These are phyloP conservation scores for Fusarium anthophilum DNA, from an alignment of 2,329 filamentous ascomycete species.

Conservation along the genomic window DNA sequence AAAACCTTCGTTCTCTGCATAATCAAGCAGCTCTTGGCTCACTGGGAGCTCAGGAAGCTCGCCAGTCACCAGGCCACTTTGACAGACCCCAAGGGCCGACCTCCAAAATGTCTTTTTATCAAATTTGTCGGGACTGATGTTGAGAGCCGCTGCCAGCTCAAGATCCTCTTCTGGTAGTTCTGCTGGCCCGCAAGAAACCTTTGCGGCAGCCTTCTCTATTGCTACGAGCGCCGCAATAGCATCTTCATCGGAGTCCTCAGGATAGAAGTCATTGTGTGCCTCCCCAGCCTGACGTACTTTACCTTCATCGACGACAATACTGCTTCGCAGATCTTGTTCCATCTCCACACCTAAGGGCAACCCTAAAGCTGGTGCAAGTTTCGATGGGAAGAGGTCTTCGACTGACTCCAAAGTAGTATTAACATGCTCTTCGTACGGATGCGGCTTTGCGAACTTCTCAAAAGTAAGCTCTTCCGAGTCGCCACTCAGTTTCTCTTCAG, in stretches of 20 bases:
- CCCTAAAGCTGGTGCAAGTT: slow-evolving; percentile 61
- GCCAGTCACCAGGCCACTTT: slow-evolving; percentile 54
- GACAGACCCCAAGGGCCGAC: slow-evolving; percentile 49
- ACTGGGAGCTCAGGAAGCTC: slow-evolving; percentile 51
- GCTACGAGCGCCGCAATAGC: slow-evolving; percentile 38
- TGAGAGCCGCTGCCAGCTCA: not conserved
- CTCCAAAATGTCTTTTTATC: slow-evolving; percentile 12
- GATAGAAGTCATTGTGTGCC: slow-evolving; percentile 58
- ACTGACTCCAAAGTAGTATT: slow-evolving; percentile 85
- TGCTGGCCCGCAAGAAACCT: not conserved
- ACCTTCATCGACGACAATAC: slow-evolving; percentile 72
- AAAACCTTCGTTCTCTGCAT: slow-evolving; percentile 51
- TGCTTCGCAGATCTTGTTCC: slow-evolving; percentile 50
- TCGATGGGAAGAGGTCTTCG: slow-evolving; percentile 83
- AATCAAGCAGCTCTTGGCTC: slow-evolving; percentile 50
- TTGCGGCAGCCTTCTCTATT: slow-evolving; percentile 20
- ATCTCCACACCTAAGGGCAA: slow-evolving; percentile 42
- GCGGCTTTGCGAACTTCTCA: slow-evolving; percentile 69
- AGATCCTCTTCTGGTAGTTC: not conserved
- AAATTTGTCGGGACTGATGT: slow-evolving; percentile 35
- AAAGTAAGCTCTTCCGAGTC: slow-evolving; percentile 61
- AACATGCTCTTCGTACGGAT: slow-evolving; percentile 66
- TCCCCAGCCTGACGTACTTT: slow-evolving; percentile 60
- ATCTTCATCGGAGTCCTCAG: slow-evolving; percentile 66
- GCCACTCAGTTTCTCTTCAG: slow-evolving; percentile 66